These are phyloP conservation scores for Pigoraptor vietnamica DNA, from an alignment of 78 protist species.

Conservation along the genomic window DNA sequence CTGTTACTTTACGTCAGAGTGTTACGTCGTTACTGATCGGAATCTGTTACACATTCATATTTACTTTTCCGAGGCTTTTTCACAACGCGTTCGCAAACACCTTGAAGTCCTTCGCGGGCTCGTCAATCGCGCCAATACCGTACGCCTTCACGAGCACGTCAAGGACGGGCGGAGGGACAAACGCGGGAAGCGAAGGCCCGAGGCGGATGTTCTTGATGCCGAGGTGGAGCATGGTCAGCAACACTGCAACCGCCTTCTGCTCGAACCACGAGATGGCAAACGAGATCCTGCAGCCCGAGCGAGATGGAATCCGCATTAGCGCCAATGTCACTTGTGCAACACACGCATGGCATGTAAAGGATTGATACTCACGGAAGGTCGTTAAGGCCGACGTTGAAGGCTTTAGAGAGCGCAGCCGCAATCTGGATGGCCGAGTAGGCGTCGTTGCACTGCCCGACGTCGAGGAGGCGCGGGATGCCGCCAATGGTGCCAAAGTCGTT, in stretches of 20 bases:
- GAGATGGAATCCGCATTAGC: no score
- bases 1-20: no score
- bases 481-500: constrained; percentile 55
- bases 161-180: constrained; percentile 40
- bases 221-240: constrained; percentile 62
- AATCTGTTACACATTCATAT: no score
- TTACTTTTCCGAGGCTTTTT: no score
- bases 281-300: no score
- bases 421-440: constrained; percentile 65
- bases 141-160: constrained; percentile 14
- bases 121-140: no score
- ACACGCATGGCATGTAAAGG: no score
- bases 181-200: constrained; percentile 80
- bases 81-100: no score
- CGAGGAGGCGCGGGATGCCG: constrained; percentile 80
- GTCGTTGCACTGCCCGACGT: constrained; percentile 91
- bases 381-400: background rate
- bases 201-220: constrained; percentile 63
- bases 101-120: no score
- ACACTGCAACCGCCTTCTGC: constrained; percentile 81
- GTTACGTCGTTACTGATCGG: no score
- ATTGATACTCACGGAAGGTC: no score
- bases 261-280: constrained; percentile 63
- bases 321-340: no score
- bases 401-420: constrained; percentile 57